phyloP scores from a whole-genome alignment of 306 rosid species.

The barrel medic (Medicago truncatula) region MtrunA17r5.0-ANR NC_053049.1:40795501-40796000 shows the following conservation, averaged over 20 bases:
- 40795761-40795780: background rate
- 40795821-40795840: background rate
- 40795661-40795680: background rate
- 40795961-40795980: conserved; percentile 6
- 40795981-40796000: conserved; percentile 53
- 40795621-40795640: conserved; percentile 61
- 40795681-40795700: conserved; percentile 7
- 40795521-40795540: conserved; percentile 34
- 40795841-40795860: background rate
- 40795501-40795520: conserved; percentile 14
- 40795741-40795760: conserved; percentile 32
- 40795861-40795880: background rate
- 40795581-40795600: conserved; percentile 94
- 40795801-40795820: background rate
- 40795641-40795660: conserved; percentile 15
- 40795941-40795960: background rate
- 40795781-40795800: background rate
- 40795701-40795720: conserved; percentile 4
- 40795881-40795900: background rate
- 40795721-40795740: background rate
- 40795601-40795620: conserved; percentile 98
- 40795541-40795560: conserved; percentile 80
- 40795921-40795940: conserved; percentile 12
- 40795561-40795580: conserved; percentile 94
- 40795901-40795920: background rate